Evolutionary conservation across 176 grass and related monocot genomes (phyloP).

Genomic region (Tillandsia fasciculata): DNA sequence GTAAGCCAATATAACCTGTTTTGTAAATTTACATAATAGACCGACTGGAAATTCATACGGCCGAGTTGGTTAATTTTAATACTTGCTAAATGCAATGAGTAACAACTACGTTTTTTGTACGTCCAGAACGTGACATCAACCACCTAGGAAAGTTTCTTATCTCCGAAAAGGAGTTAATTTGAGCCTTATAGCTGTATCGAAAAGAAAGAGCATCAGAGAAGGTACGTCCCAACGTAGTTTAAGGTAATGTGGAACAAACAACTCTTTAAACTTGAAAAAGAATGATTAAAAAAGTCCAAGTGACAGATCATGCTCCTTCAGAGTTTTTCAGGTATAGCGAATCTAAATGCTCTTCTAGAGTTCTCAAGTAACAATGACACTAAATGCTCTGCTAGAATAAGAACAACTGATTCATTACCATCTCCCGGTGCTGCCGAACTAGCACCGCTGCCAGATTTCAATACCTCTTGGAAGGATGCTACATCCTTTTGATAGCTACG

Average conservation of each 20-base stretch:
- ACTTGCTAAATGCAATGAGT: no score
- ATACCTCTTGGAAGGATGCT: conserved; percentile 24
- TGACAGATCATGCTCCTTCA: no score
- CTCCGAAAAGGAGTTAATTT: neutral
- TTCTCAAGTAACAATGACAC: neutral
- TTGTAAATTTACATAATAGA: neutral
- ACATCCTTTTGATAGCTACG: conserved; percentile 88
- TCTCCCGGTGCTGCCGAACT: conserved; percentile 29
- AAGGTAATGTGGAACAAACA: no score
- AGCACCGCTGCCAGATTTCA: conserved; percentile 8
- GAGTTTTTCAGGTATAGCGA: no score
- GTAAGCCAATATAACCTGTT: neutral
- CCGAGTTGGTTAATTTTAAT: neutral
- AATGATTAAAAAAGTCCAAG: no score
- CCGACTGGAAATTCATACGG: neutral
- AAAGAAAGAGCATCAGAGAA: neutral
- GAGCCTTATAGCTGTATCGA: neutral
- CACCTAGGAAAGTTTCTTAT: neutral
- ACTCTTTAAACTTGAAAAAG: no score
- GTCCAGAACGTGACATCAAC: neutral
- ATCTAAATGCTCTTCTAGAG: no score
- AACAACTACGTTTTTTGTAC: neutral
- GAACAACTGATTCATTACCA: conserved; percentile 31
- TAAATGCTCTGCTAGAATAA: conserved; percentile 44
- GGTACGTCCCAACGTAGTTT: neutral